Base-by-base conservation (phyloP, 2,329 filamentous ascomycete genomes). In the Curvularia eragrostidis region DNA sequence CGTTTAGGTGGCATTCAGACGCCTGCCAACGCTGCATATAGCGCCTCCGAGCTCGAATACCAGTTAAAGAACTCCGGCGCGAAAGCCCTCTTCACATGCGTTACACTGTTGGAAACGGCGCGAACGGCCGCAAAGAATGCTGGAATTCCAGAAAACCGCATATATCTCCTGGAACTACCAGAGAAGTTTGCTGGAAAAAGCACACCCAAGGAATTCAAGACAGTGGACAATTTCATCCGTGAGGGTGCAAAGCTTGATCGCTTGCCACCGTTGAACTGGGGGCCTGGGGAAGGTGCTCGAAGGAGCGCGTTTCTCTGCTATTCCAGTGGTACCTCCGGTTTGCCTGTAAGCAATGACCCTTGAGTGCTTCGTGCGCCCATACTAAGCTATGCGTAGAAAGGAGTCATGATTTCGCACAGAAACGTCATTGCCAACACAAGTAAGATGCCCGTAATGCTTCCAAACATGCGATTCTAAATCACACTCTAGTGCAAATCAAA, bases 241-340 rank as follows among this genome's bases (percentile, higher is more conserved):
- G 81, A 87, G 59, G 91, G 91, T 24, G 70, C 75, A 44, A 78
- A 79, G 13, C 75, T 87, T 32, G 82, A 84, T 2, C 75, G 80
- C 18, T 72, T 90, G 21, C 81, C 85, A 57, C 77, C 81, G 5
- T 72, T 89, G 68, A 81, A 80, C 30, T 91, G 88, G 88, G 69
- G 77, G 41, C 82, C 82, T 58, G 89, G 89, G 0, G 86, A 91
- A 65, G 89, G 87, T 3, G 83, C 84, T 34, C 85, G 85, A 52
- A 87, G 89, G 67, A 87, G 87, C 5, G 89, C 91, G 0, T 94
- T 90, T 71, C 81, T 96, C 43, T 93, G 89, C 78, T 93, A 91
- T 74, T 92, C 89, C 0, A 91, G 88, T 72, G 91, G 91, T 19
- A 94, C 91, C 1, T 93, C 90, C 10, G 91, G 91, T 3, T 78